Evolutionary conservation across 805 yeast genomes (phyloP).

Genomic region (Yueomyces sinensis): DNA sequence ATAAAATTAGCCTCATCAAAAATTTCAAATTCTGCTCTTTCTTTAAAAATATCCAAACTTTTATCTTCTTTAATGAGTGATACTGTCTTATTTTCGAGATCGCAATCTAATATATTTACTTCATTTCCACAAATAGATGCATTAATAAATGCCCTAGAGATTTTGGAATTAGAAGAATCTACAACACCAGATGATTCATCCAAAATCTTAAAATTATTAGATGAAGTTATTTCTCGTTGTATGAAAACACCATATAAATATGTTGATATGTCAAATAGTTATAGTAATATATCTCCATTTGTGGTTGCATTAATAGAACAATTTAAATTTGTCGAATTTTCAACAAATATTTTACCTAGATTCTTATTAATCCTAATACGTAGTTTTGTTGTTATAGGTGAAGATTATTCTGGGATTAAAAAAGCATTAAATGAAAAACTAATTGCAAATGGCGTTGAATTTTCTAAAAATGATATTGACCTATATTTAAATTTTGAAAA

Average conservation of each 20-base stretch:
- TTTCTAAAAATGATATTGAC: constrained; percentile 2
- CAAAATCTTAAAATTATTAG: constrained; percentile 50
- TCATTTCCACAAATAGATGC: constrained; percentile 49
- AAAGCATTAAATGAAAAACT: constrained; percentile 3
- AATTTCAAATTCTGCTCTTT: constrained; percentile 17
- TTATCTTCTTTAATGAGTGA: constrained; percentile 35
- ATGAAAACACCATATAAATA: constrained; percentile 74
- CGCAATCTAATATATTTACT: constrained; percentile 34
- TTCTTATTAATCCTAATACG: constrained; percentile 43
- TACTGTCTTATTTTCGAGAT: constrained; percentile 41
- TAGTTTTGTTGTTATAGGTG: constrained; percentile 45
- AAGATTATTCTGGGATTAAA: constrained; percentile 26
- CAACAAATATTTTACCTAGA: constrained; percentile 16
- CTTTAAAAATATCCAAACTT: constrained; percentile 35
- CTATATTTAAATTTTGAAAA: constrained; percentile 12
- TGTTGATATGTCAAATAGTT: constrained; percentile 39
- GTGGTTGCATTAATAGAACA: constrained; percentile 54
- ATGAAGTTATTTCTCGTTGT: constrained; percentile 62
- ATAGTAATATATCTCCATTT: constrained; percentile 40
- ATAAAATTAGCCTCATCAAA: constrained; percentile 36
- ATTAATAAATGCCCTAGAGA: constrained; percentile 36
- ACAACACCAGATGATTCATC: constrained; percentile 3
- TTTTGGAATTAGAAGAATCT: constrained; percentile 4
- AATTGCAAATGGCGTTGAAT: constrained; percentile 1
- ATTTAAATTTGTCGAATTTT: constrained; percentile 33